These are phyloP conservation scores for Solanum stenotomum DNA, from an alignment of 257 asterid genomes.

Conservation along the genomic window DNA sequence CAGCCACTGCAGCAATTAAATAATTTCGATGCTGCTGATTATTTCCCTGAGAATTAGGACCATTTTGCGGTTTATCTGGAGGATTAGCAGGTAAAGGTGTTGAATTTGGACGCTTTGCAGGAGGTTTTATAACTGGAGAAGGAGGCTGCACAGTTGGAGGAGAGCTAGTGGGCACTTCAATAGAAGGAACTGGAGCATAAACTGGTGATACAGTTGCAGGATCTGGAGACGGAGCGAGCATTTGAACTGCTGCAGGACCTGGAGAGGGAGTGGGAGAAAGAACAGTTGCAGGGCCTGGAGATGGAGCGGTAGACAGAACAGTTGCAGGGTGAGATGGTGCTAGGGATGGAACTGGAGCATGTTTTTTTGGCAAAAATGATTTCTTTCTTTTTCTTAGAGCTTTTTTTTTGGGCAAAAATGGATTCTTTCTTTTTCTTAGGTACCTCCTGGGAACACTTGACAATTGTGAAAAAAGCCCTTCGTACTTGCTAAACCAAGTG, in stretches of 20 bases:
- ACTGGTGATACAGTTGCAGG: constrained; percentile 15
- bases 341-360: background rate
- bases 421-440: constrained; percentile 25
- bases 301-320: background rate
- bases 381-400: constrained; percentile 20
- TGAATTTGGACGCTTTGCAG: constrained; percentile 14
- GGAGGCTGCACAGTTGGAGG: constrained; percentile 15
- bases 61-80: constrained; percentile 9
- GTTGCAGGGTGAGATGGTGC: background rate
- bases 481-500: constrained; percentile 9
- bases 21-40: constrained; percentile 5
- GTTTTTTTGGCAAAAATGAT: background rate
- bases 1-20: constrained; percentile 26
- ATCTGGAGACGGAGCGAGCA: constrained; percentile 6
- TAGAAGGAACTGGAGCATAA: constrained; percentile 11
- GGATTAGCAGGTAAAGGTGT: background rate
- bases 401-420: background rate
- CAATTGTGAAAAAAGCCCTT: constrained; percentile 24
- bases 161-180: constrained; percentile 10
- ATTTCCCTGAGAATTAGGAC: constrained; percentile 9
- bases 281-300: background rate
- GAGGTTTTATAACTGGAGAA: constrained; percentile 12
- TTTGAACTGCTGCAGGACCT: background rate
- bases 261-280: background rate
- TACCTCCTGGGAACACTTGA: constrained; percentile 49